These are phyloP conservation scores for Trichoderma asperellum DNA, from an alignment of 2,329 filamentous ascomycete genomes.

Conservation along the genomic window DNA sequence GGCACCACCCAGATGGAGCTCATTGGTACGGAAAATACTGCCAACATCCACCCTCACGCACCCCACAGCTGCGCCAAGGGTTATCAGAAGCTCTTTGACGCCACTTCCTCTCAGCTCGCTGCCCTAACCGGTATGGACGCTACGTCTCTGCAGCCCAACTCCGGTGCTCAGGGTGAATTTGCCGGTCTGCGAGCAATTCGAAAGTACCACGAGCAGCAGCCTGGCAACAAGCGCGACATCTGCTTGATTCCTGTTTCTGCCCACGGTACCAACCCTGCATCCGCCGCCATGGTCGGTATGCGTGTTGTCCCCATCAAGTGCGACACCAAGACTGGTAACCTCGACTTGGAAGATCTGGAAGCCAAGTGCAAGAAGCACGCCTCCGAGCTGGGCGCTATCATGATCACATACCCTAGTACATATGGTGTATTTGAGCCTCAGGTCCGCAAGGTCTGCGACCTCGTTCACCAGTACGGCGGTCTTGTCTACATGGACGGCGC, in stretches of 20 bases:
- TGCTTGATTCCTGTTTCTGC: constrained; percentile 94
- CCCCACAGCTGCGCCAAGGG: constrained; percentile 66
- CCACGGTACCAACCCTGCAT: constrained; percentile 94
- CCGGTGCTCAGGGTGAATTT: constrained; percentile 94
- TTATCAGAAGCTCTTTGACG: constrained; percentile 70
- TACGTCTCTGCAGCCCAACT: constrained; percentile 93
- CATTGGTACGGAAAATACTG: constrained; percentile 75
- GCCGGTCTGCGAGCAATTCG: constrained; percentile 86
- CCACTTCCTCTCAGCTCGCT: constrained; percentile 75
- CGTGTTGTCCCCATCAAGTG: constrained; percentile 92
- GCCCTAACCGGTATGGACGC: constrained; percentile 87
- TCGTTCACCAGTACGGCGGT: constrained; percentile 86
- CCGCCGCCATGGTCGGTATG: constrained; percentile 95
- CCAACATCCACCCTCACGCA: constrained; percentile 80
- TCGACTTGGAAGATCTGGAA: constrained; percentile 83
- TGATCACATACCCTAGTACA: constrained; percentile 96
- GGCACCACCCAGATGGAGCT: constrained; percentile 92
- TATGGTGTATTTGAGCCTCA: constrained; percentile 93
- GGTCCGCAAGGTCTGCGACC: constrained; percentile 80
- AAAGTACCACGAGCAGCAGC: constrained; percentile 74
- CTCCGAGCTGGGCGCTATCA: constrained; percentile 85
- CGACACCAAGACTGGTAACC: constrained; percentile 81
- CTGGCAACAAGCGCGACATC: constrained; percentile 76
- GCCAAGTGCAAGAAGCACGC: constrained; percentile 87
- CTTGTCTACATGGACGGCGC: constrained; percentile 99